Percentiles rank a stretch among this genome's conserved stretches.
Conservation (phyloP, 768 basidiomycete species). For the Lactarius quietus region DNA sequence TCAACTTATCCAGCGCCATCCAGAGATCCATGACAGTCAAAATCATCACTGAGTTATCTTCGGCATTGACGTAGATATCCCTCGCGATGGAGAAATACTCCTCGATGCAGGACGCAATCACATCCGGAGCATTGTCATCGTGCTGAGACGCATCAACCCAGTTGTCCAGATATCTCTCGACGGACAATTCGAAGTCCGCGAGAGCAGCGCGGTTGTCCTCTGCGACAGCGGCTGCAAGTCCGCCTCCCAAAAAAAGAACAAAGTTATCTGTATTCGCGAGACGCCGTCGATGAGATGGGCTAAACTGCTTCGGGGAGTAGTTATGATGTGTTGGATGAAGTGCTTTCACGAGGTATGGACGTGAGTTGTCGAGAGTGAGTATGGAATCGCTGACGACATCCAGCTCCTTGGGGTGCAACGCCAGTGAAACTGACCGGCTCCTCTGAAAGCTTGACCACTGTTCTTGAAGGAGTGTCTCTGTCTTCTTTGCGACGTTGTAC, state of each 20-base stretch:
- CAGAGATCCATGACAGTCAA: conserved; percentile 43
- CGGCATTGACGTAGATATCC: background rate
- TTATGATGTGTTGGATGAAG: background rate
- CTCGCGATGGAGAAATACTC: conserved; percentile 1
- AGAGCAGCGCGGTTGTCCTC: background rate
- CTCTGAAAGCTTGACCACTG: background rate
- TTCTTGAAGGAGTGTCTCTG: background rate
- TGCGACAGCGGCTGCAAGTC: background rate
- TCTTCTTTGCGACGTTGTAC: background rate
- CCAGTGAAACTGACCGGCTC: background rate
- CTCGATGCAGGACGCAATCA: background rate
- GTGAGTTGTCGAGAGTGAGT: background rate
- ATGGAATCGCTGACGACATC: background rate
- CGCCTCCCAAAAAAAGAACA: background rate
- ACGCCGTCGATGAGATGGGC: background rate
- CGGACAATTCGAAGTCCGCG: background rate
- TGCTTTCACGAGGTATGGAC: background rate
- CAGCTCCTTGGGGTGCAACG: background rate
- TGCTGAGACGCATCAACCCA: background rate
- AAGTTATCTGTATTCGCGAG: background rate
- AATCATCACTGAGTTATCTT: conserved; percentile 5
- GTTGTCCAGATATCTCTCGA: background rate
- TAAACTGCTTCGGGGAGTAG: background rate
- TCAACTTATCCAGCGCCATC: conserved; percentile 31
- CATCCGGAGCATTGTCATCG: background rate